Base-by-base conservation (phyloP, 768 basidiomycete species). In the Strobilomyces confusus region DNA sequence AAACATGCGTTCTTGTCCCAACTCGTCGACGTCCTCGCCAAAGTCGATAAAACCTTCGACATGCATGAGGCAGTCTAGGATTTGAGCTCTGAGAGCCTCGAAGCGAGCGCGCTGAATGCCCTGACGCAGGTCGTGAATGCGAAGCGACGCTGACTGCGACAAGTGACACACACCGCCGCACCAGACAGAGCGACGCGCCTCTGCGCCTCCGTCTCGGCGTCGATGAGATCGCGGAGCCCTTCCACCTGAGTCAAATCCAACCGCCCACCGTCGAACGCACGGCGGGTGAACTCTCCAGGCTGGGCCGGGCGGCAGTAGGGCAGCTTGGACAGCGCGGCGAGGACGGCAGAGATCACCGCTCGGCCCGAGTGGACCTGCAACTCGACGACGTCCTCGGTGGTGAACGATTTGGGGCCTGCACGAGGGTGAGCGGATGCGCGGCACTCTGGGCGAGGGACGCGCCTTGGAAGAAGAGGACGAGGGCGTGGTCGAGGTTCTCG, bases 11-110 rank as follows among this genome's bases (percentile, higher is more conserved):
- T 87, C 87, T 63, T 94, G 68, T 9, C 69, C 92, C 37, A 95
- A 80, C 33, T 91, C 89, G 63, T 95, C 93, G 14, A 71, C 63
- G 26, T 86, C 89, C 70, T 97, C 93, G 7, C 91, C 91, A 68
- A 95, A 97, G 67, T 95, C 93, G 49, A 97, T 94, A 19, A 95
- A 71, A 1, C 93, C 94, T 69, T 97, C 94, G 5, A 92, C 75
- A 56, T 84, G 78, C 12, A 93, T 84, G 20, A 92, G 79, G 46
- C 86, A 87, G 26, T 80, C 75, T 22, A 95, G 80, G 17, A 91
- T 84, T 13, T 82, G 77, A 8, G 69, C 68, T 49, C 93, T 75
- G 45, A 95, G 69, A 5, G 77, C 64, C 44, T 89, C 84, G 55
- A 87, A 87, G 46, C 78, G 78, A 11, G 73, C 72, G 45, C 80